phyloP scores from a whole-genome alignment of 2,329 filamentous ascomycete genomes.

The Aureobasidium mangrovei region DNA sequence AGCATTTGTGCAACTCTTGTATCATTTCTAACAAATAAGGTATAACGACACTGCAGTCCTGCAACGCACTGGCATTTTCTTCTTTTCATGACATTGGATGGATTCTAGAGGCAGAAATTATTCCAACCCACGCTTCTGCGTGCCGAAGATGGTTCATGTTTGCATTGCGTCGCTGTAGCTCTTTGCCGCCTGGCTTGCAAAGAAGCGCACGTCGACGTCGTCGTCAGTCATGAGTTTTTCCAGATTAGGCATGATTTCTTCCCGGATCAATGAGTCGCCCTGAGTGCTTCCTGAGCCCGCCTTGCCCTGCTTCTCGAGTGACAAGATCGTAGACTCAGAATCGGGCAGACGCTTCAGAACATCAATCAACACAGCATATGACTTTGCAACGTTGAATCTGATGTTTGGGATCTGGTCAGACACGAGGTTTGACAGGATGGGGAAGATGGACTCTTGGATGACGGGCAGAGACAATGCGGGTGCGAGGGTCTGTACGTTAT shows the following conservation, averaged over 20 bases:
- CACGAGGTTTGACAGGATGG: slow-evolving; percentile 91
- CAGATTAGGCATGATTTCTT: slow-evolving; percentile 74
- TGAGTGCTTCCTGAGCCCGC: slow-evolving; percentile 35
- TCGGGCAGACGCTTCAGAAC: slow-evolving; percentile 88
- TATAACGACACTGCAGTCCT: slow-evolving; percentile 8
- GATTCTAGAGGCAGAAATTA: slow-evolving; percentile 4
- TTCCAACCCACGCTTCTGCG: neutral
- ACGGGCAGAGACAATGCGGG: slow-evolving; percentile 89
- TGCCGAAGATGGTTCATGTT: slow-evolving; percentile 19
- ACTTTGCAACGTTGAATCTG: slow-evolving; percentile 98
- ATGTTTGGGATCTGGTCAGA: slow-evolving; percentile 97
- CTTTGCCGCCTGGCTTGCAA: slow-evolving; percentile 79
- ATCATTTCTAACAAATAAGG: slow-evolving; percentile 14
- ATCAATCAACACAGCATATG: slow-evolving; percentile 80
- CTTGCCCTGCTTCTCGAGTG: slow-evolving; percentile 69
- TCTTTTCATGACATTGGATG: neutral
- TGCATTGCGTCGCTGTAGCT: slow-evolving; percentile 33
- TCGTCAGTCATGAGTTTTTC: slow-evolving; percentile 95
- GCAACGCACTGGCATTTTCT: slow-evolving; percentile 7
- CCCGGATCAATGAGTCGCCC: slow-evolving; percentile 27
- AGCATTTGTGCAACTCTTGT: slow-evolving; percentile 10
- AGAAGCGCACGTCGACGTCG: slow-evolving; percentile 96
- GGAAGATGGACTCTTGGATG: slow-evolving; percentile 85
- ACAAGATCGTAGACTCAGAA: slow-evolving; percentile 67
- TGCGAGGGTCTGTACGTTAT: slow-evolving; percentile 64